A percentile compares a stretch with the other conserved stretches of the same genome.
These are phyloP conservation scores for Candida chauliodis DNA, from an alignment of 805 yeast genomes.

Conservation along the genomic window DNA sequence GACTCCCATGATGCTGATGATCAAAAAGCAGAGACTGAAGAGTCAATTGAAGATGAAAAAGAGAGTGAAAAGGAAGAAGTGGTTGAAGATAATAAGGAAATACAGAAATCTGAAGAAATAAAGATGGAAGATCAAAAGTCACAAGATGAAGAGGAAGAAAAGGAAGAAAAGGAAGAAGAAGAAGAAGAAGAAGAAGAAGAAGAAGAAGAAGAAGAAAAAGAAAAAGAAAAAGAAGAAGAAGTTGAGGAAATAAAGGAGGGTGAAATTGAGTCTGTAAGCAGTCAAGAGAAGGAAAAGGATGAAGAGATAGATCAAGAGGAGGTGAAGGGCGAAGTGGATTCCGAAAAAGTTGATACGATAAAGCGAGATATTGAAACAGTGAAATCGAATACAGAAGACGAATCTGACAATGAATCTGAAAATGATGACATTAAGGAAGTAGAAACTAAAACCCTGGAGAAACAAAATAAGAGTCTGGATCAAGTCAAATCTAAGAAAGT, in stretches of 20 bases:
- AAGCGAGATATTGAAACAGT: too few relatives aligned
- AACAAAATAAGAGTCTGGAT: too few relatives aligned
- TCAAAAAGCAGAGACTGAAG: slow-evolving; percentile 7
- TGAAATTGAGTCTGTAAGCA: not conserved
- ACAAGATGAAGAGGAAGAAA: slow-evolving; percentile 8
- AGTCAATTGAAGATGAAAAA: slow-evolving; percentile 9
- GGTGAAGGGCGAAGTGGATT: slow-evolving; percentile 14
- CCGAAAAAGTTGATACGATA: slow-evolving; percentile 14
- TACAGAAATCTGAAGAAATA: slow-evolving; percentile 9
- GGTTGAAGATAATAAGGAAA: slow-evolving; percentile 9
- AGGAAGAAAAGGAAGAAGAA: slow-evolving; percentile 12
- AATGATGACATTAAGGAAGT: too few relatives aligned
- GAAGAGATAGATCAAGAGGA: slow-evolving; percentile 4
- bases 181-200: slow-evolving; percentile 5
- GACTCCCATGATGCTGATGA: slow-evolving; percentile 11
- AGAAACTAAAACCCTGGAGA: too few relatives aligned
- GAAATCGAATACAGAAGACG: not conserved
- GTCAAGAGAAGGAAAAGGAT: not conserved
- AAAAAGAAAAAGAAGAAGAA: slow-evolving; percentile 20
- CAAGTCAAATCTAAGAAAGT: slow-evolving; percentile 8
- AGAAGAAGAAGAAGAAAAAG: slow-evolving; percentile 9
- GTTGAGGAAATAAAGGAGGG: slow-evolving; percentile 1
- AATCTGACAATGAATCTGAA: not conserved
- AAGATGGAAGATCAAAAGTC: slow-evolving; percentile 9
- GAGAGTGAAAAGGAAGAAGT: slow-evolving; percentile 9